A percentile compares a stretch with the other conserved stretches of the same genome.
These are phyloP conservation scores for Phaeolepiota aurea DNA, from an alignment of 768 basidiomycete genomes.

Conservation along the genomic window DNA sequence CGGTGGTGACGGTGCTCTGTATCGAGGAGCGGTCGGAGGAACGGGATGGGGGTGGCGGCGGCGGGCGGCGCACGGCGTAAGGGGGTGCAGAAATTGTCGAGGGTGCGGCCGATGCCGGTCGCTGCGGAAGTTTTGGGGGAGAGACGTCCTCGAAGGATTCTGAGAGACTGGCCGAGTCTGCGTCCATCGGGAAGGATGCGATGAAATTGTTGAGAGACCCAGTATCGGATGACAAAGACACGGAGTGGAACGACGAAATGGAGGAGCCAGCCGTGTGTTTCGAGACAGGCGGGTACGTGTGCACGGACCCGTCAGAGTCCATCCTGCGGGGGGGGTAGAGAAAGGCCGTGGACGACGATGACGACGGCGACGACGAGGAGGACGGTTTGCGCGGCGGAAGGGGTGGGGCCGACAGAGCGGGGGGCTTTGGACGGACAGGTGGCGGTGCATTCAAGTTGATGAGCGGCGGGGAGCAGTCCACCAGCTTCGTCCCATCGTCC, in stretches of 20 bases:
- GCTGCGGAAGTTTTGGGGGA: conserved; percentile 42
- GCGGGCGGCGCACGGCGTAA: conserved; percentile 31
- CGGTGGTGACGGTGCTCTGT: conserved; percentile 37
- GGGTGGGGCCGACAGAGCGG: conserved; percentile 32
- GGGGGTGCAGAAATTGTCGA: conserved; percentile 24
- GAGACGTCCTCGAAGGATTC: conserved; percentile 67
- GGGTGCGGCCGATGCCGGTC: conserved; percentile 25
- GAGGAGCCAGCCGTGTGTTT: conserved; percentile 61
- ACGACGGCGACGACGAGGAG: conserved; percentile 33
- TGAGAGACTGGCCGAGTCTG: conserved; percentile 49
- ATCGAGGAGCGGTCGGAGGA: conserved; percentile 60
- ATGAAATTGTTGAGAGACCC: conserved; percentile 34
- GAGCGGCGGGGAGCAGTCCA: conserved; percentile 26
- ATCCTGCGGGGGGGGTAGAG: conserved; percentile 25
- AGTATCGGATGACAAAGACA: conserved; percentile 67
- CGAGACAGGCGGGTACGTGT: conserved; percentile 42
- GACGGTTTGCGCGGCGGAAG: conserved; percentile 65
- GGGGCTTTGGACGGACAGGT: conserved; percentile 16
- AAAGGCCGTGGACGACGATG: conserved; percentile 24
- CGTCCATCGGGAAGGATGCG: conserved; percentile 39
- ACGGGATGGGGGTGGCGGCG: conserved; percentile 34
- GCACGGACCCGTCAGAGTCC: conserved; percentile 48
- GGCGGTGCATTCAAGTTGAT: conserved; percentile 48
- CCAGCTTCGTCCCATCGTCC: conserved; percentile 42
- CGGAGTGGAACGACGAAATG: conserved; percentile 77